A percentile compares a stretch with the other conserved stretches of the same genome.
Evolutionary conservation across 352 stramenopile genomes (phyloP).

Genomic region (Pythium grandisporangium): DNA sequence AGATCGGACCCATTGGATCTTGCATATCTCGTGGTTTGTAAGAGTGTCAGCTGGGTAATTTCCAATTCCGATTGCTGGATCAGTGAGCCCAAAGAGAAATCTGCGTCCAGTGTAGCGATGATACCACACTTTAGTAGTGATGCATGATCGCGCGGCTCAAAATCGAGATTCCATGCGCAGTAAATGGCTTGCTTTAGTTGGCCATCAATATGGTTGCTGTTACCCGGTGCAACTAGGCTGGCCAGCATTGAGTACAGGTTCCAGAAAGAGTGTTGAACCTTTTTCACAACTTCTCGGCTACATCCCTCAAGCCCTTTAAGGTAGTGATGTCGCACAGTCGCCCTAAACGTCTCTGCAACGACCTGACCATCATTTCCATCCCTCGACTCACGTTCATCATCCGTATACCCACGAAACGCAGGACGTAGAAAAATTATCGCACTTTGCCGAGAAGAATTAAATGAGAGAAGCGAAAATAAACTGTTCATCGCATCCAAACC

Average conservation of each 20-base stretch:
- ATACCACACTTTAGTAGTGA: conserved; percentile 76
- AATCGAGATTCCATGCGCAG: conserved; percentile 77
- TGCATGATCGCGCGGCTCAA: conserved; percentile 72
- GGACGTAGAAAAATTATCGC: conserved; percentile 76
- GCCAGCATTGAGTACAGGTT: conserved; percentile 68
- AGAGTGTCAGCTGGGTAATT: neutral
- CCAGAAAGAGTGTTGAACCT: conserved; percentile 59
- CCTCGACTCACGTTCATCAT: conserved; percentile 75
- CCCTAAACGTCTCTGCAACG: conserved; percentile 75
- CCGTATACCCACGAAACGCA: conserved; percentile 75
- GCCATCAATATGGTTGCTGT: conserved; percentile 24
- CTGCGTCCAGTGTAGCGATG: conserved; percentile 54
- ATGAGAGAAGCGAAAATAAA: conserved; percentile 61
- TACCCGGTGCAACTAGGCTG: conserved; percentile 25
- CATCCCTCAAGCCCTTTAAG: conserved; percentile 82
- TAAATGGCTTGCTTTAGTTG: conserved; percentile 74
- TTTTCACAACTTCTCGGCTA: conserved; percentile 43
- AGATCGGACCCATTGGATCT: conserved; percentile 19
- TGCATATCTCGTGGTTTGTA: too few relatives aligned
- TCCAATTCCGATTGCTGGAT: conserved; percentile 13
- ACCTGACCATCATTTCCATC: conserved; percentile 69
- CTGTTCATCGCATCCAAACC: conserved; percentile 77
- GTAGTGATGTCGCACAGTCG: conserved; percentile 81
- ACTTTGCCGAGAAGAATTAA: conserved; percentile 69
- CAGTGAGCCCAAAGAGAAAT: conserved; percentile 67